Conservation (phyloP, 2,329 filamentous ascomycete genomes). For the Penicillium glabrum region DNA sequence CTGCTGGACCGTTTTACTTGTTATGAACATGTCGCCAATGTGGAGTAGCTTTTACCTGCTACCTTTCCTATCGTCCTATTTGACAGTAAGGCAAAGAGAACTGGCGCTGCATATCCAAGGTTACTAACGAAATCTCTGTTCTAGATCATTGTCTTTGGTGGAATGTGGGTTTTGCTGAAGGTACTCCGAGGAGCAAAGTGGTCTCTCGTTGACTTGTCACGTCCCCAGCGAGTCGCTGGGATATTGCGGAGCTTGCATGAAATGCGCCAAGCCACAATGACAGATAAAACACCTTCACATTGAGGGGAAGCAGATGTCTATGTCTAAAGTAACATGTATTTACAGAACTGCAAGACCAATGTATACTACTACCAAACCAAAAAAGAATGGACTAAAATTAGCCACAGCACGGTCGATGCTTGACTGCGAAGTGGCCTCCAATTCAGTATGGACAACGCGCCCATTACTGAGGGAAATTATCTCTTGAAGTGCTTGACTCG, state of each 20-base stretch:
- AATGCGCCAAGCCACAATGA: not conserved
- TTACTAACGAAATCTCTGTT: not conserved
- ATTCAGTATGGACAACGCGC: too few species aligned
- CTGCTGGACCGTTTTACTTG: constrained; percentile 37
- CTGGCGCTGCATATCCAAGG: not conserved
- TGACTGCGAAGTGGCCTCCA: too few species aligned
- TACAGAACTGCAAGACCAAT: too few species aligned
- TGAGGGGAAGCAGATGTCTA: not conserved
- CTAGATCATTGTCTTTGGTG: not conserved
- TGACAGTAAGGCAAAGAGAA: constrained; percentile 33
- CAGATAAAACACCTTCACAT: not conserved
- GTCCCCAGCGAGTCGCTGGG: not conserved
- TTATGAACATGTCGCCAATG: constrained; percentile 36
- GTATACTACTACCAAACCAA: too few species aligned
- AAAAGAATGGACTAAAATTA: too few species aligned
- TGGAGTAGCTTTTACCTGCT: constrained; percentile 38
- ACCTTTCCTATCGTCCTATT: constrained; percentile 41
- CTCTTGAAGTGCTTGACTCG: too few species aligned
- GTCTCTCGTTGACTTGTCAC: constrained; percentile 1
- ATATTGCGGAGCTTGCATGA: not conserved
- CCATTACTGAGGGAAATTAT: too few species aligned
- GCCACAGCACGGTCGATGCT: too few species aligned
- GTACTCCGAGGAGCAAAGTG: not conserved
- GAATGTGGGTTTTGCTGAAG: not conserved
- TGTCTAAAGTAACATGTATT: not conserved